Evolutionary conservation across 1,284 basidiomycete species (phyloP).

Genomic region (Dichomitus squalens): DNA sequence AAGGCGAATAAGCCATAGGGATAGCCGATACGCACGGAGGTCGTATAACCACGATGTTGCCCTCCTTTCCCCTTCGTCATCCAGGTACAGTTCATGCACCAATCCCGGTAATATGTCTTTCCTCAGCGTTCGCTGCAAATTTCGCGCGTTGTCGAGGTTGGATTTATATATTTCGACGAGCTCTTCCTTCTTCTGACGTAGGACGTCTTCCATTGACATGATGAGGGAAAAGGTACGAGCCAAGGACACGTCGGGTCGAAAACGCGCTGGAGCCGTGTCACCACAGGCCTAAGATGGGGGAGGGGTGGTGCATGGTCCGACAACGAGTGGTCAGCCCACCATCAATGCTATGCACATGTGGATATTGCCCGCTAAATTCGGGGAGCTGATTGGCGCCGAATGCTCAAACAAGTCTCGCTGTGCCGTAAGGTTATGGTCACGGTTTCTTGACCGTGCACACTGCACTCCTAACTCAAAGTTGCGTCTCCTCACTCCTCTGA

Average conservation of each 20-base stretch:
- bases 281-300: background rate
- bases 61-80: slow-evolving; percentile 48
- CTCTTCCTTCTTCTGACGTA: slow-evolving; percentile 25
- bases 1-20: background rate
- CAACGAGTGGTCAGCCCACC: background rate
- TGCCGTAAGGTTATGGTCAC: background rate
- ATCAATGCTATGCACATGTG: background rate
- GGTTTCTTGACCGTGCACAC: background rate
- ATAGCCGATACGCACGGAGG: slow-evolving; percentile 34
- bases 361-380: background rate
- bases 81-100: slow-evolving; percentile 55
- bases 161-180: slow-evolving; percentile 41
- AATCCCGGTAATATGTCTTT: slow-evolving; percentile 61
- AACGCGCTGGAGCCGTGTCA: background rate
- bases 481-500: too few relatives aligned
- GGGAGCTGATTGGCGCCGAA: background rate
- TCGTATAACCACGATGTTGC: slow-evolving; percentile 64
- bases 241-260: background rate
- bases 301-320: background rate
- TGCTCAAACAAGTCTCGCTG: background rate
- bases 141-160: slow-evolving; percentile 46
- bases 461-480: too few relatives aligned
- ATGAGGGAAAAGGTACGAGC: background rate
- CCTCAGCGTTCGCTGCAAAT: slow-evolving; percentile 52
- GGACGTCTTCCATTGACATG: slow-evolving; percentile 24